A percentile compares a stretch with the other conserved stretches of the same genome.
Conservation (phyloP, 2,329 filamentous ascomycete genomes). For the Claviceps cyperi region DNA sequence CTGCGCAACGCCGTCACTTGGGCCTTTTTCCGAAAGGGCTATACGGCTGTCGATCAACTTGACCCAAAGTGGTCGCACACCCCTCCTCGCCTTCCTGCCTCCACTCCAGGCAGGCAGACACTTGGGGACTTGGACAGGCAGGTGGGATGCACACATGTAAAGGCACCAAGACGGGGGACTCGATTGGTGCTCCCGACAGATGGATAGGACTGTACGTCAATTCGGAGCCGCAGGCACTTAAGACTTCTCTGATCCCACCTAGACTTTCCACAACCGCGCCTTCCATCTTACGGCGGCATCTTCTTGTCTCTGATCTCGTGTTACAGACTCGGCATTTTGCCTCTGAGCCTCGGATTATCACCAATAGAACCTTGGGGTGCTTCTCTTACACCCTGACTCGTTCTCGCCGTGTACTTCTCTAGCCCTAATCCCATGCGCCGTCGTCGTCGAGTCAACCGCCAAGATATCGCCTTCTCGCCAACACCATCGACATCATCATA, state of each 20-base stretch:
- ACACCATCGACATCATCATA: not conserved
- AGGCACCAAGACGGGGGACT: slow-evolving; percentile 16
- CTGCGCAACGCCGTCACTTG: slow-evolving; percentile 30
- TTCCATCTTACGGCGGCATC: slow-evolving; percentile 20
- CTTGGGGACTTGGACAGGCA: not conserved
- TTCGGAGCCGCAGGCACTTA: slow-evolving; percentile 33
- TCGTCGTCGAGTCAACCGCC: not conserved
- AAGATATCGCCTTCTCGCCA: not conserved
- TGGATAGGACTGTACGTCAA: slow-evolving; percentile 26
- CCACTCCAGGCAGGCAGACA: not conserved
- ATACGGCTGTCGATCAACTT: slow-evolving; percentile 40
- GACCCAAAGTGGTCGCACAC: slow-evolving; percentile 35
- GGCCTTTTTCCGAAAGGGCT: slow-evolving; percentile 32
- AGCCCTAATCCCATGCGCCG: not conserved
- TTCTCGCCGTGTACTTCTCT: not conserved
- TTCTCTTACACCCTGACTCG: slow-evolving; percentile 7
- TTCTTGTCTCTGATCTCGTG: slow-evolving; percentile 26
- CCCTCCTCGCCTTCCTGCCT: not conserved
- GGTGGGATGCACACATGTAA: slow-evolving; percentile 5
- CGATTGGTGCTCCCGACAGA: slow-evolving; percentile 23
- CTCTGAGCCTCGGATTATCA: slow-evolving; percentile 35
- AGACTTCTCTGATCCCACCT: slow-evolving; percentile 45
- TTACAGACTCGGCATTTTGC: slow-evolving; percentile 33
- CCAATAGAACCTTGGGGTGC: not conserved
- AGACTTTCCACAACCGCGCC: slow-evolving; percentile 15